phyloP scores from a whole-genome alignment of 169 alveolate genomes.

The Plasmodium gaboni region DNA sequence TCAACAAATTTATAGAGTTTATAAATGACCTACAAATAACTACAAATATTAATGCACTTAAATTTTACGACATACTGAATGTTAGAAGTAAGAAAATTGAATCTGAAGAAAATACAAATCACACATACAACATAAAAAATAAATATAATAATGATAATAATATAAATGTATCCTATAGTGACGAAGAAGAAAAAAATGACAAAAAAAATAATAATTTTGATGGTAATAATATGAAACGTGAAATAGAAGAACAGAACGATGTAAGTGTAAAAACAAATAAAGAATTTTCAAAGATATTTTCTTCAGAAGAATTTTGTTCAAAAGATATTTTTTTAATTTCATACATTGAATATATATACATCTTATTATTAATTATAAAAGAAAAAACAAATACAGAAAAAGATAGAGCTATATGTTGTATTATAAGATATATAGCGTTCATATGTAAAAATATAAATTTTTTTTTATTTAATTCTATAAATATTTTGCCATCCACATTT shows the following conservation, averaged over 20 bases:
- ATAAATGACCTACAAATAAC: slow-evolving; percentile 21
- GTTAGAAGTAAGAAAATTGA: too few species aligned
- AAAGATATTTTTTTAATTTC: slow-evolving; percentile 37
- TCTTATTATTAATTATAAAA: slow-evolving; percentile 46
- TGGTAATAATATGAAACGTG: not conserved
- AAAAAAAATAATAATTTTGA: not conserved
- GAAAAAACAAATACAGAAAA: slow-evolving; percentile 63
- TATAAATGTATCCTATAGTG: not conserved
- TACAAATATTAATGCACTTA: slow-evolving; percentile 28
- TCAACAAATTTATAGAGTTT: slow-evolving; percentile 40
- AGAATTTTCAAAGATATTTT: not conserved
- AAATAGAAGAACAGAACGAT: not conserved
- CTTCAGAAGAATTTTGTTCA: not conserved
- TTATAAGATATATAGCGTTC: slow-evolving; percentile 69
- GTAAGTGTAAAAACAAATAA: not conserved
- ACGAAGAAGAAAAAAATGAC: not conserved
- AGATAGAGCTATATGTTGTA: slow-evolving; percentile 65
- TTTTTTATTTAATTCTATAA: slow-evolving; percentile 65
- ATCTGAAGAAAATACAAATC: too few species aligned
- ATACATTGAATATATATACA: slow-evolving; percentile 68
- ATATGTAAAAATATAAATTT: slow-evolving; percentile 74
- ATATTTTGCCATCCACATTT: slow-evolving; percentile 43
- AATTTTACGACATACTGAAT: slow-evolving; percentile 10
- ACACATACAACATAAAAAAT: not conserved
- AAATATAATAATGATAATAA: not conserved